phyloP scores from a whole-genome alignment of 257 asterid species.

The Nemophila menziesii region DNA sequence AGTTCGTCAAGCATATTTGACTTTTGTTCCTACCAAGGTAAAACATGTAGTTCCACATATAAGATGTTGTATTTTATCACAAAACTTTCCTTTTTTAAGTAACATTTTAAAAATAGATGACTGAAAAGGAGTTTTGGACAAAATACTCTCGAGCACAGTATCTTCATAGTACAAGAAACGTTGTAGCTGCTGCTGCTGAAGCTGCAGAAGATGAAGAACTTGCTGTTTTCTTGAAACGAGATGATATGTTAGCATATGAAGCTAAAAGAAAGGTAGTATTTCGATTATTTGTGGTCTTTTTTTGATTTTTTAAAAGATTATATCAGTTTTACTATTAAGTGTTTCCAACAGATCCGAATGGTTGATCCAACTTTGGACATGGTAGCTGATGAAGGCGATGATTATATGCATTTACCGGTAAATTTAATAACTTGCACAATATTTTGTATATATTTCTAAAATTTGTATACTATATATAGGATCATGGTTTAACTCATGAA shows the following conservation, averaged over 20 bases:
- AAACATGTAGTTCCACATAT: slow-evolving; percentile 2
- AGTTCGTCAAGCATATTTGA: slow-evolving; percentile 91
- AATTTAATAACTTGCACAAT: slow-evolving; percentile 6
- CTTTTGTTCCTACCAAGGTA: slow-evolving; percentile 82
- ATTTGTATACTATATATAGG: slow-evolving; percentile 30
- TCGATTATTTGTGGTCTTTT: too few species aligned
- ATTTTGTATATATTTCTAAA: not conserved
- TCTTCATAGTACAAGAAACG: slow-evolving; percentile 87
- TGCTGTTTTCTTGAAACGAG: slow-evolving; percentile 90
- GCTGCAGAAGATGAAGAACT: slow-evolving; percentile 99
- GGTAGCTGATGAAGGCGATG: slow-evolving; percentile 95
- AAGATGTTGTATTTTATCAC: slow-evolving; percentile 10
- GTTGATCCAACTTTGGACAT: slow-evolving; percentile 95
- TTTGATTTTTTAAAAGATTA: not conserved
- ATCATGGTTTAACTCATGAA: slow-evolving; percentile 62
- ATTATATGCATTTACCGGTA: slow-evolving; percentile 87
- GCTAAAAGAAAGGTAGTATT: slow-evolving; percentile 97
- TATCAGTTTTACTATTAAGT: not conserved
- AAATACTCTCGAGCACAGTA: slow-evolving; percentile 93
- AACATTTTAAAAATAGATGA: slow-evolving; percentile 41
- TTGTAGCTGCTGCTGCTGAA: slow-evolving; percentile 95
- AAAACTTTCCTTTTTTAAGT: not conserved
- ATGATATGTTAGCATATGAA: slow-evolving; percentile 71
- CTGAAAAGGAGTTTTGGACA: slow-evolving; percentile 95
- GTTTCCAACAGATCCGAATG: slow-evolving; percentile 52